Percentiles rank a stretch among this genome's conserved stretches.
Evolutionary conservation across 2,329 filamentous ascomycete species (phyloP).

Genomic region (Colletotrichum orchidophilum): DNA sequence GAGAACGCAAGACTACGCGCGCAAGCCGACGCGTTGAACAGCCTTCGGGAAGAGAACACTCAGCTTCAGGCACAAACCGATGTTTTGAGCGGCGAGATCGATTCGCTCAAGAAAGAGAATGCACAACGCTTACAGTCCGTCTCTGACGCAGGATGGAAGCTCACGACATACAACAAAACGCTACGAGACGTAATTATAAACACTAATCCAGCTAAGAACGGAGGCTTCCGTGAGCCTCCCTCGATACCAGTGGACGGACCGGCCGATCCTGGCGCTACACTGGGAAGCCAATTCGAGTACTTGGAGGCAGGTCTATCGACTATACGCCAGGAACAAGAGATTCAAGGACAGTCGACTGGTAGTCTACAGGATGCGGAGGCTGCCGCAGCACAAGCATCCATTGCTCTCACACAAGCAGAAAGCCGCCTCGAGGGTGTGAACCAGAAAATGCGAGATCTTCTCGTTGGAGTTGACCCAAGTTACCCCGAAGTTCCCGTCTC

Average conservation of each 20-base stretch:
- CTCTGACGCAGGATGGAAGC: slow-evolving; percentile 68
- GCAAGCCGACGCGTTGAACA: slow-evolving; percentile 44
- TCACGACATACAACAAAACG: slow-evolving; percentile 74
- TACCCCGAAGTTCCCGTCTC: slow-evolving; percentile 69
- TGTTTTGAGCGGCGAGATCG: slow-evolving; percentile 46
- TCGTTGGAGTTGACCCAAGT: slow-evolving; percentile 57
- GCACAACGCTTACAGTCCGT: slow-evolving; percentile 60
- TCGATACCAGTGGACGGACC: neutral
- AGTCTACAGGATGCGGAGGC: slow-evolving; percentile 38
- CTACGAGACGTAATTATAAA: slow-evolving; percentile 73
- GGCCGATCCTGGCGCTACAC: slow-evolving; percentile 39
- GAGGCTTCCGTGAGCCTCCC: slow-evolving; percentile 55
- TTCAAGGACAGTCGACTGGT: slow-evolving; percentile 44
- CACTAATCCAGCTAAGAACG: slow-evolving; percentile 66
- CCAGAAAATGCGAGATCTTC: slow-evolving; percentile 68
- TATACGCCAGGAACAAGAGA: slow-evolving; percentile 67
- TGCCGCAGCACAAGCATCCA: slow-evolving; percentile 36
- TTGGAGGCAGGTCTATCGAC: slow-evolving; percentile 72
- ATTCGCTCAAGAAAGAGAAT: slow-evolving; percentile 46
- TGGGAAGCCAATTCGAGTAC: slow-evolving; percentile 73
- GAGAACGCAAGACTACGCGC: slow-evolving; percentile 52
- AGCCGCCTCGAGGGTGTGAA: slow-evolving; percentile 71
- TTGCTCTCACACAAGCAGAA: slow-evolving; percentile 53
- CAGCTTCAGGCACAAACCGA: slow-evolving; percentile 45
- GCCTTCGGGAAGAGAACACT: slow-evolving; percentile 42